Percentiles rank a stretch among this genome's conserved stretches.
Conservation (phyloP, 176 grass and related monocot species). For the Avena eriantha region DNA sequence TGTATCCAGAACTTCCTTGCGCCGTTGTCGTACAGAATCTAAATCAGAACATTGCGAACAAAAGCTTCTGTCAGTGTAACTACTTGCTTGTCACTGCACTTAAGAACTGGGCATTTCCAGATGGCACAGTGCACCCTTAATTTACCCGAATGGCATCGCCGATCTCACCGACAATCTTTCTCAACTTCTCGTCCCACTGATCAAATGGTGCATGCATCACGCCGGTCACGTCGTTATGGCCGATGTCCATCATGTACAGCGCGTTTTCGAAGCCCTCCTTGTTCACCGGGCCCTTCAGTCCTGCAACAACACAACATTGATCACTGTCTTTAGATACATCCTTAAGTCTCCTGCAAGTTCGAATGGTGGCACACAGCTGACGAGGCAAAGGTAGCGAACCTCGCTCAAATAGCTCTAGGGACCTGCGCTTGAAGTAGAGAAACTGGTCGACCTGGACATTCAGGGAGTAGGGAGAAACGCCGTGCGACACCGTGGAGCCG, state of each 20-base stretch:
- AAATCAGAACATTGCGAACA: not conserved
- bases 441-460: constrained; percentile 84
- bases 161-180: constrained; percentile 56
- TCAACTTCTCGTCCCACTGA: constrained; percentile 49
- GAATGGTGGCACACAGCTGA: not conserved
- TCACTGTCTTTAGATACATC: not conserved
- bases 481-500: constrained; percentile 56
- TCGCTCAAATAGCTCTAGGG: constrained; percentile 66
- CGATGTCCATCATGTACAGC: constrained; percentile 84
- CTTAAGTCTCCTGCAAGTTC: not conserved
- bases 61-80: constrained; percentile 30
- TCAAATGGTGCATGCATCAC: constrained; percentile 47
- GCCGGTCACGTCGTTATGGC: constrained; percentile 71
- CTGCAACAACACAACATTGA: constrained; percentile 32
- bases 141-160: constrained; percentile 59
- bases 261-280: constrained; percentile 69
- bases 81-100: not conserved
- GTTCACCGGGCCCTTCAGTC: constrained; percentile 56
- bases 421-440: constrained; percentile 75
- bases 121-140: not conserved
- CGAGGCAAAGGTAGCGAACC: constrained; percentile 2
- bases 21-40: constrained; percentile 71
- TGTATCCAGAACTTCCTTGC: constrained; percentile 90
- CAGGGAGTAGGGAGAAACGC: constrained; percentile 56
- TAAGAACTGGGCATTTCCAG: not conserved